Evolutionary conservation across 1,139 yeast species (phyloP).

Genomic region (Yamadazyma taylorii): DNA sequence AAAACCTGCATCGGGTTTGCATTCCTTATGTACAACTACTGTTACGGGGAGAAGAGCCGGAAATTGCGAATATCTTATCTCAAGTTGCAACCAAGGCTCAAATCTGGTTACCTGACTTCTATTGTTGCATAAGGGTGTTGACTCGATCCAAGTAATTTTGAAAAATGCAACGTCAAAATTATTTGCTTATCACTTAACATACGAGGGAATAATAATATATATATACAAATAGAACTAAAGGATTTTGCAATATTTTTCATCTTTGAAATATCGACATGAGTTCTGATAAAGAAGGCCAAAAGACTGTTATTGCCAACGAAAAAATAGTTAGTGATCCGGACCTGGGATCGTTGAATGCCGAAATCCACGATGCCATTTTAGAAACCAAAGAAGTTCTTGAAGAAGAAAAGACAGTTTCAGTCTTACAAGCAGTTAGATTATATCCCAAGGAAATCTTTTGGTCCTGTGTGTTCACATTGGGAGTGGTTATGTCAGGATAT

Average conservation of each 20-base stretch:
- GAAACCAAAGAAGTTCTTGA: slow-evolving; percentile 1
- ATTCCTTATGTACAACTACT: too few species aligned
- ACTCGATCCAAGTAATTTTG: too few species aligned
- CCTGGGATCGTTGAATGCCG: neutral
- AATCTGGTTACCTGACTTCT: too few species aligned
- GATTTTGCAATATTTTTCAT: neutral
- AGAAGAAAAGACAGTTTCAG: slow-evolving; percentile 4
- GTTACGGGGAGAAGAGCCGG: too few species aligned
- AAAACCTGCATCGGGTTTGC: too few species aligned
- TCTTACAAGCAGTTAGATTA: slow-evolving; percentile 1
- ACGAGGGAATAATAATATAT: too few species aligned
- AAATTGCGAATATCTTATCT: too few species aligned
- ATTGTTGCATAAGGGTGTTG: too few species aligned
- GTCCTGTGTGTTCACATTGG: slow-evolving; percentile 4
- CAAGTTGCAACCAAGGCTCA: too few species aligned
- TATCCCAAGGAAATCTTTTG: slow-evolving; percentile 4
- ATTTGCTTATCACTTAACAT: too few species aligned
- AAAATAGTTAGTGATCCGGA: slow-evolving; percentile 1
- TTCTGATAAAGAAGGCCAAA: neutral
- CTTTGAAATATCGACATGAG: slow-evolving; percentile 1
- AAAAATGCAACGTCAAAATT: too few species aligned
- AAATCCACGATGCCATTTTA: slow-evolving; percentile 11
- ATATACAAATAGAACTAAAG: too few species aligned
- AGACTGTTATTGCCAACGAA: neutral
- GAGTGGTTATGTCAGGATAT: slow-evolving; percentile 3